Evolutionary conservation across 768 basidiomycete genomes (phyloP).

Genomic region (Amanita molliuscula): DNA sequence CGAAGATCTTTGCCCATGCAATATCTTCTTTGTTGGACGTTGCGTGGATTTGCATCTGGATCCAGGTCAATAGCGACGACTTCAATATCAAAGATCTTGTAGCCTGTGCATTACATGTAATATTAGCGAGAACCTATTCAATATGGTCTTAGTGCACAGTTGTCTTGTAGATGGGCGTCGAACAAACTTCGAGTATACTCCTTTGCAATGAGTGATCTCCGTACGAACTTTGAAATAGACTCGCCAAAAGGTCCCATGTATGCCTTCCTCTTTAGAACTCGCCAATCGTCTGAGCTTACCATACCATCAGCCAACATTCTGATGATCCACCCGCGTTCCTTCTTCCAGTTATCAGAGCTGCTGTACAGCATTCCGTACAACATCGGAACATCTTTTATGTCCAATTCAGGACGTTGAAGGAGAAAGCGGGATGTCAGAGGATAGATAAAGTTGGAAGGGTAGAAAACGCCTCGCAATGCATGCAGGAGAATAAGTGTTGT

Average conservation of each 20-base stretch:
- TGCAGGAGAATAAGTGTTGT: slow-evolving; percentile 78
- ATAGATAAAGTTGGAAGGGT: slow-evolving; percentile 83
- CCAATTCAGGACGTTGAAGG: slow-evolving; percentile 78
- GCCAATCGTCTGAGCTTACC: slow-evolving; percentile 71
- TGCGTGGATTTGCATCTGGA: slow-evolving; percentile 56
- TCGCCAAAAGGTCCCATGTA: slow-evolving; percentile 83
- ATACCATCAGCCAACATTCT: slow-evolving; percentile 76
- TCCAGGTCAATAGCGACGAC: slow-evolving; percentile 70
- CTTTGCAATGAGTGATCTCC: slow-evolving; percentile 41
- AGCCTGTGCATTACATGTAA: slow-evolving; percentile 63
- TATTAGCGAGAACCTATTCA: slow-evolving; percentile 57
- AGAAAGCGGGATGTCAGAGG: slow-evolving; percentile 82
- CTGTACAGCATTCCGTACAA: slow-evolving; percentile 84
- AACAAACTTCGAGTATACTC: slow-evolving; percentile 57
- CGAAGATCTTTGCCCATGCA: slow-evolving; percentile 57
- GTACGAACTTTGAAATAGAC: slow-evolving; percentile 61
- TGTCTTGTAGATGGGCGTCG: not conserved
- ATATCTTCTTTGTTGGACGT: slow-evolving; percentile 29
- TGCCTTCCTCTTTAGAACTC: slow-evolving; percentile 68
- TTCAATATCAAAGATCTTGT: slow-evolving; percentile 62
- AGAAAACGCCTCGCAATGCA: slow-evolving; percentile 71
- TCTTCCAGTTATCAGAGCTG: slow-evolving; percentile 69
- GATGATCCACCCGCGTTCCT: slow-evolving; percentile 85
- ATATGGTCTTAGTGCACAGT: not conserved
- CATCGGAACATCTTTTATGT: slow-evolving; percentile 80